Evolutionary conservation across 257 asterid genomes (phyloP), one percentile per base, ranked within the genome.

Genomic region (Fraxinus cuspidata): DNA sequence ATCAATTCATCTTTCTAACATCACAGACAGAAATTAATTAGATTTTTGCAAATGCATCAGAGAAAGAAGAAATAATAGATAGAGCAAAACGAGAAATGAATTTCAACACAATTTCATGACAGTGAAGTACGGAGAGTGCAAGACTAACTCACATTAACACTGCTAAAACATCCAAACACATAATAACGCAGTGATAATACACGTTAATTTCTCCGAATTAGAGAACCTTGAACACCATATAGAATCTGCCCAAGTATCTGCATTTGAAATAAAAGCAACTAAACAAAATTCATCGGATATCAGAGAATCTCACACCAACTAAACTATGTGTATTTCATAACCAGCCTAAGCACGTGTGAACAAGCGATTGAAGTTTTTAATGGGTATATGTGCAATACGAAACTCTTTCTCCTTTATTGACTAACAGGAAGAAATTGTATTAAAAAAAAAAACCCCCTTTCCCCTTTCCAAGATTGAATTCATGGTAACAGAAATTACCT

Each of bases 1-100:
- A 31, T 74, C 71, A 53, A 49, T 49, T 74, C 23, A 58, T 40
- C 78, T 73, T 47, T 47, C 56, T 47, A 47, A 47, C 19, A 47
- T 4, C 15, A 47, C 56, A 47, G 16, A 44, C 56, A 15, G 56
- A 47, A 47, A 3, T 19, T 15, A 47, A 47, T 47, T 15, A n/a
- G n/a, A 47, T 15, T 47, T 47, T 19, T 47, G 7, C 19, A 47
- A 47, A 47, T 47, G 16, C 16, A 47, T 47, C 56, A 47, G 7
- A 47, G n/a, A 13, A 47, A 44, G 4, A 16, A 47, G 7, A 15
- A 47, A 15, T 16, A 47, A 16, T 16, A 47, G 56, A 47, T 47
- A 47, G 56, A 47, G 56, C 15, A 44, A 15, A 47, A 15, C 56
- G 4, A 3, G n/a, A 47, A 47, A 47, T 47, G 15, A 47, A 15